Conservation (phyloP, 2,329 filamentous ascomycete species). For the Bipolaris oryzae region DNA sequence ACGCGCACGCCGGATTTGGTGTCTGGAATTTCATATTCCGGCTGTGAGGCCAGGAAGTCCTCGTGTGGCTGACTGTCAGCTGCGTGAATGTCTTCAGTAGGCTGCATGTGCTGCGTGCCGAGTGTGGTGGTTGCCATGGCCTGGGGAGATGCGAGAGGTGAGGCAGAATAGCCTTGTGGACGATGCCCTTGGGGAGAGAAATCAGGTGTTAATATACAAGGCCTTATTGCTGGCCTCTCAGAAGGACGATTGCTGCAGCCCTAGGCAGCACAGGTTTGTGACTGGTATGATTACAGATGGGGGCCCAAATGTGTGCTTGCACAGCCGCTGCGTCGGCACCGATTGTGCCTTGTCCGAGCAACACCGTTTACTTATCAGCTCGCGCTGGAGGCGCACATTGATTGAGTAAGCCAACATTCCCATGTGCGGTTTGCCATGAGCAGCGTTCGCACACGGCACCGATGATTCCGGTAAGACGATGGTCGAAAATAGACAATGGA, state of each 20-base stretch:
- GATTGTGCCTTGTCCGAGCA: not conserved
- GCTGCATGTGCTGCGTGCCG: constrained; percentile 26
- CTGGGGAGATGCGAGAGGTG: constrained; percentile 7
- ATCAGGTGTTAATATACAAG: constrained; percentile 31
- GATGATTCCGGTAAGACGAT: constrained; percentile 10
- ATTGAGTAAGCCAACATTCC: not conserved
- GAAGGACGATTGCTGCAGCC: constrained; percentile 17
- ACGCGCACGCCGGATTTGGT: constrained; percentile 35
- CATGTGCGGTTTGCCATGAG: not conserved
- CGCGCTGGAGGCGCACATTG: not conserved
- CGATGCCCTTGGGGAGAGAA: constrained; percentile 23
- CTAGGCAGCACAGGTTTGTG: constrained; percentile 26
- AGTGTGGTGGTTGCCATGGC: constrained; percentile 30
- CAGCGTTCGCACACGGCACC: constrained; percentile 2
- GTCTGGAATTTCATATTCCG: constrained; percentile 21
- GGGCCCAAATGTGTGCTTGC: constrained; percentile 18
- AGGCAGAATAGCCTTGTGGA: constrained; percentile 31
- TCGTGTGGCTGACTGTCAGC: constrained; percentile 33
- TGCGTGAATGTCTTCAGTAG: constrained; percentile 25
- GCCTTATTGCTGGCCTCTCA: constrained; percentile 37
- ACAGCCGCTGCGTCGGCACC: constrained; percentile 27
- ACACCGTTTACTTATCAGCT: not conserved
- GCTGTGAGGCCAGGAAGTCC: constrained; percentile 16
- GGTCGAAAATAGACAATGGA: constrained; percentile 1
- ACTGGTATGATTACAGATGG: constrained; percentile 7